Evolutionary conservation across 2,329 filamentous ascomycete species (phyloP).

Genomic region (Apiospora arundinis): DNA sequence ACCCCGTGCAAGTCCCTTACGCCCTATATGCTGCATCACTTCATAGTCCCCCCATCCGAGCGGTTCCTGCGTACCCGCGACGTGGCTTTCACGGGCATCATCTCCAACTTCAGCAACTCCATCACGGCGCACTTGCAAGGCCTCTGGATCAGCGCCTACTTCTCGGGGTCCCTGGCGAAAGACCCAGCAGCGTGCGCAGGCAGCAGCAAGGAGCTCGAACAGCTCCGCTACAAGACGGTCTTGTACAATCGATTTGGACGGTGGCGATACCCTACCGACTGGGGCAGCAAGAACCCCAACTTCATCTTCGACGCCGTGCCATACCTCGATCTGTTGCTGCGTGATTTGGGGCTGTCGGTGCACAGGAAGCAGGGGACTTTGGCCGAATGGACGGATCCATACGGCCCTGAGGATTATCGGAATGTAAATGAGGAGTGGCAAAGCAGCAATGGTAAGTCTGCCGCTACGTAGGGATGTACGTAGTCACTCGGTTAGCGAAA

Average conservation of each 20-base stretch:
- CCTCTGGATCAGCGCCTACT: conserved; percentile 63
- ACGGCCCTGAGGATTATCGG: conserved; percentile 64
- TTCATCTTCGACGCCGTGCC: conserved; percentile 79
- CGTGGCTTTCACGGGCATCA: conserved; percentile 55
- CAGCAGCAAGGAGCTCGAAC: conserved; percentile 46
- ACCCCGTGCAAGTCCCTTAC: conserved; percentile 32
- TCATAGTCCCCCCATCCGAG: conserved; percentile 50
- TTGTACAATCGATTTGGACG: conserved; percentile 72
- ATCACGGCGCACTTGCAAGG: conserved; percentile 54
- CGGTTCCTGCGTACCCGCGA: conserved; percentile 46
- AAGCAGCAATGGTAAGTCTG: neutral
- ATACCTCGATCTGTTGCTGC: conserved; percentile 72
- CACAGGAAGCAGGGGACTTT: conserved; percentile 61
- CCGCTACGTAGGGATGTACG: neutral
- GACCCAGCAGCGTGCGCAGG: conserved; percentile 23
- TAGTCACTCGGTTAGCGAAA: too few species aligned
- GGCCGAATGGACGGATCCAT: conserved; percentile 60
- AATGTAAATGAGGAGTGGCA: conserved; percentile 58
- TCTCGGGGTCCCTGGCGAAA: conserved; percentile 51
- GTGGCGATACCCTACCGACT: conserved; percentile 72
- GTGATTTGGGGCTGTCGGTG: conserved; percentile 67
- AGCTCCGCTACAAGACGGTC: conserved; percentile 60
- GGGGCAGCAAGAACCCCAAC: conserved; percentile 67
- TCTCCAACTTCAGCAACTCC: conserved; percentile 51
- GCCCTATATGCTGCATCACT: conserved; percentile 52